Base-by-base conservation (phyloP, 345 rosid species). In the Eucalyptus paniculata region DNA sequence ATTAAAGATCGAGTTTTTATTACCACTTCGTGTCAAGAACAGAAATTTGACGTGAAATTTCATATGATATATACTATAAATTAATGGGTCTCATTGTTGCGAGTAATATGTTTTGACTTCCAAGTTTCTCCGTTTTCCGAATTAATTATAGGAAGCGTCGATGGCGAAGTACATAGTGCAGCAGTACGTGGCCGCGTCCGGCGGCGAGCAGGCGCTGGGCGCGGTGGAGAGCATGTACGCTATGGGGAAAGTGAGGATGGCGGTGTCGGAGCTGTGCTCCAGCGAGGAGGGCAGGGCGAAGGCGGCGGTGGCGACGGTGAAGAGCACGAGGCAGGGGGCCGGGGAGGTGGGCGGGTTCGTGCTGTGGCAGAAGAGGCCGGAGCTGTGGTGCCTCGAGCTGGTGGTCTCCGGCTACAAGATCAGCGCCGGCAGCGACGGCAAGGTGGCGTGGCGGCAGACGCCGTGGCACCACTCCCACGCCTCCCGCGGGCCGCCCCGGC, bases 391-490 rank as follows among this genome's bases (percentile, higher is more conserved):
- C 93, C 91, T 97, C 91, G 99, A 97, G 93, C 91, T 97, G 86
- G 96, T 97, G 72, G 98, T 95, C 56, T 94, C 99, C 3, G 98
- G 99, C 4, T 95, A 95, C 92, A 97, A 97, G 92, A 94, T 97
- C 42, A 97, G 98, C 89, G 99, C 99, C 3, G 99, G 99, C 17
- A 95, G 99, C 92, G 99, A 97, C 86, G 99, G 99, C 8, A 95
- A 94, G 90, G 94, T 97, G 44, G 96, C 98, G 40, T 97, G 99
- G 99, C 94, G 96, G 86, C 99, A 97, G 93, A 97, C 97, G 12
- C 99, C 99, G 21, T 97, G 98, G 98, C 99, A 96, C 89, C 97
- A 94, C 89, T 95, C 99, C 72, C 98, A 97, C 86, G 98, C 97
- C 9, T 97, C 97, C 24, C 93, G 97, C 87, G 99, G 98, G 86